Conservation (phyloP, 306 rosid genomes). For the Mimosa bimucronata region DNA sequence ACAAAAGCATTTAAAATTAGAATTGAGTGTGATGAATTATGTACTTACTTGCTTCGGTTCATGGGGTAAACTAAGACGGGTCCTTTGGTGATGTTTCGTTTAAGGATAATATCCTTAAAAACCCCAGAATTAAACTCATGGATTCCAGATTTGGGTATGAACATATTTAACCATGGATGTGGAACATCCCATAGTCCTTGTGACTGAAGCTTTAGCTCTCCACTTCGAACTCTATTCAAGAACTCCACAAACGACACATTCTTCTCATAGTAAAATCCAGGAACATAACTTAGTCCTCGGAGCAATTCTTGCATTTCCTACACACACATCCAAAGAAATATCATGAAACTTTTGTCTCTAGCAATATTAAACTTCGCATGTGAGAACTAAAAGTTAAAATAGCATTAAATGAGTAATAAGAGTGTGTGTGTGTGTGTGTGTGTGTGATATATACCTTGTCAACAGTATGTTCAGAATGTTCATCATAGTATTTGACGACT, state of each 20-base stretch:
- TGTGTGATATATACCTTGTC: constrained; percentile 49
- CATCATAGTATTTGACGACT: constrained; percentile 70
- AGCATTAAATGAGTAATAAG: too few relatives aligned
- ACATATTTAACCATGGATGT: constrained; percentile 92
- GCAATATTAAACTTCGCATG: neutral
- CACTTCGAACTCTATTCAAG: constrained; percentile 73
- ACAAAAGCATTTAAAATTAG: neutral
- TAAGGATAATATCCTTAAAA: constrained; percentile 63
- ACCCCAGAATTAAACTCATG: constrained; percentile 63
- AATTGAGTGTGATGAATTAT: neutral
- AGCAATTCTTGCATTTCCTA: constrained; percentile 59
- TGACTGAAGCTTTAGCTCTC: constrained; percentile 74
- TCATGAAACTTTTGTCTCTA: neutral
- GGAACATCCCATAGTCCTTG: constrained; percentile 92
- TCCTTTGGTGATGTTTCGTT: constrained; percentile 68
- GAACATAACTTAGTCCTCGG: constrained; percentile 59
- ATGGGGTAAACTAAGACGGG: constrained; percentile 77
- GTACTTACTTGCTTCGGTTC: constrained; percentile 80
- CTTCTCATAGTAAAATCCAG: constrained; percentile 68
- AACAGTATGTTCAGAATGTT: constrained; percentile 37
- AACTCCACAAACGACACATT: constrained; percentile 68
- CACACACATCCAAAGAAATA: neutral
- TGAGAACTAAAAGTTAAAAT: neutral
- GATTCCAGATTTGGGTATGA: constrained; percentile 69
- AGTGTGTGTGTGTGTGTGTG: neutral